A percentile compares a stretch with the other conserved stretches of the same genome.
phyloP scores from a whole-genome alignment of 805 yeast species.

The Yarrowia sp. region DNA sequence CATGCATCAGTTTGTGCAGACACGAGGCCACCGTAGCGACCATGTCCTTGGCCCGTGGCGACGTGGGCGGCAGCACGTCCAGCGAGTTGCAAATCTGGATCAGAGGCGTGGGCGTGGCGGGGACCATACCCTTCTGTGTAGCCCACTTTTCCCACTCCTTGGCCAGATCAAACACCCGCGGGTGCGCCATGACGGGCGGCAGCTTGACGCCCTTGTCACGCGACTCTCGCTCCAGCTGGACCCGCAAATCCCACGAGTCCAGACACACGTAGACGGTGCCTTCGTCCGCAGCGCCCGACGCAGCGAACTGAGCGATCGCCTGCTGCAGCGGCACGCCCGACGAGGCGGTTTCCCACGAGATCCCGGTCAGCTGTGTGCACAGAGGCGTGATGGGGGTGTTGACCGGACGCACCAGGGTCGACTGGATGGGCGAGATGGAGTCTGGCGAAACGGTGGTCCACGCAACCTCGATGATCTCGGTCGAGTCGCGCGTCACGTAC shows the following conservation, averaged over 20 bases:
- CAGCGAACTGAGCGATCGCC: conserved; percentile 59
- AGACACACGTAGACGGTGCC: conserved; percentile 52
- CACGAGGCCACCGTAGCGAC: conserved; percentile 36
- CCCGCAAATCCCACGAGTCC: conserved; percentile 69
- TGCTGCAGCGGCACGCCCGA: conserved; percentile 60
- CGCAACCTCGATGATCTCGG: conserved; percentile 64
- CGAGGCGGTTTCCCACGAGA: conserved; percentile 61
- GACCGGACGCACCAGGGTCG: conserved; percentile 55
- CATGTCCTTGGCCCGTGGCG: conserved; percentile 48
- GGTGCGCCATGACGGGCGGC: conserved; percentile 72
- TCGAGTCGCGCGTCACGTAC: conserved; percentile 61
- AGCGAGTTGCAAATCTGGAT: conserved; percentile 36
- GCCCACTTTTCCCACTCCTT: conserved; percentile 70
- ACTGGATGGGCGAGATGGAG: conserved; percentile 45
- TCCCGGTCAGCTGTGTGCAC: conserved; percentile 46
- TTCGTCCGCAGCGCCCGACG: not conserved
- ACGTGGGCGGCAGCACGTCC: conserved; percentile 39
- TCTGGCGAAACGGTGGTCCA: conserved; percentile 63
- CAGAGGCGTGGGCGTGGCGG: conserved; percentile 45
- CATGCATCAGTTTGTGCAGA: conserved; percentile 44
- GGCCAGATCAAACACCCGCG: conserved; percentile 71
- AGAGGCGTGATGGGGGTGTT: conserved; percentile 64
- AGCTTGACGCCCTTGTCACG: conserved; percentile 68
- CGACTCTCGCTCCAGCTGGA: conserved; percentile 77
- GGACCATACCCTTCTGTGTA: conserved; percentile 38